Evolutionary conservation across 768 basidiomycete genomes (phyloP).

Genomic region (Amylocystis lapponica): DNA sequence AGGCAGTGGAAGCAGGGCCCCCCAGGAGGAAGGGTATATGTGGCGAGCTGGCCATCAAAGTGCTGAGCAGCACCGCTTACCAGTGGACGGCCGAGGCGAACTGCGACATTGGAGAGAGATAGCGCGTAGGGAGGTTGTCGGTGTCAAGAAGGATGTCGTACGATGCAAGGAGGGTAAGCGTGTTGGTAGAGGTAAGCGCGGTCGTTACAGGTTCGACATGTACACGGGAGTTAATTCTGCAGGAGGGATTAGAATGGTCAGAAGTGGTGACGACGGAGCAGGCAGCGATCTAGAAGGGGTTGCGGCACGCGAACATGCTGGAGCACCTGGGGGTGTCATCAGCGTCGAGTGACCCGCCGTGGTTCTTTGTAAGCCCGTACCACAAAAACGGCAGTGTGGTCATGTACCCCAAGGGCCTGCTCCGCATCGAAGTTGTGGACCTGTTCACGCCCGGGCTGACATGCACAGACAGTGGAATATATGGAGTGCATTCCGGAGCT

Average conservation of each 20-base stretch:
- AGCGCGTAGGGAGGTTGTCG: slow-evolving; percentile 88
- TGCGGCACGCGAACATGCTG: slow-evolving; percentile 62
- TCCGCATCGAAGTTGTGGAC: slow-evolving; percentile 31
- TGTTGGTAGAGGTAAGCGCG: slow-evolving; percentile 58
- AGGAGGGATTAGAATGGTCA: too few relatives aligned
- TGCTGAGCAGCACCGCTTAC: slow-evolving; percentile 91
- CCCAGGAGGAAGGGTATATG: slow-evolving; percentile 50
- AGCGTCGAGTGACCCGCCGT: slow-evolving; percentile 45
- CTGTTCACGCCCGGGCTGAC: too few relatives aligned
- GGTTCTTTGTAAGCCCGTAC: slow-evolving; percentile 55
- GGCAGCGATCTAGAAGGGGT: slow-evolving; percentile 57
- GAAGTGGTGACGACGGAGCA: too few relatives aligned
- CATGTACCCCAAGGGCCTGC: slow-evolving; percentile 39
- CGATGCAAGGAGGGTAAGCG: slow-evolving; percentile 47
- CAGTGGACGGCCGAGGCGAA: slow-evolving; percentile 70
- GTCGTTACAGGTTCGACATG: slow-evolving; percentile 47
- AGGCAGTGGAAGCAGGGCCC: slow-evolving; percentile 94
- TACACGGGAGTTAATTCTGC: slow-evolving; percentile 73
- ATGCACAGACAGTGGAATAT: too few relatives aligned
- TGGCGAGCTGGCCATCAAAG: slow-evolving; percentile 75
- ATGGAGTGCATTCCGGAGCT: too few relatives aligned
- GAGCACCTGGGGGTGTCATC: slow-evolving; percentile 72
- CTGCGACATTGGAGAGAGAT: slow-evolving; percentile 88
- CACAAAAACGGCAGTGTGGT: slow-evolving; percentile 56
- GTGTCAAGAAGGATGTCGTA: slow-evolving; percentile 88